phyloP scores from a whole-genome alignment of 306 rosid genomes.

The Arachis stenosperma region DNA sequence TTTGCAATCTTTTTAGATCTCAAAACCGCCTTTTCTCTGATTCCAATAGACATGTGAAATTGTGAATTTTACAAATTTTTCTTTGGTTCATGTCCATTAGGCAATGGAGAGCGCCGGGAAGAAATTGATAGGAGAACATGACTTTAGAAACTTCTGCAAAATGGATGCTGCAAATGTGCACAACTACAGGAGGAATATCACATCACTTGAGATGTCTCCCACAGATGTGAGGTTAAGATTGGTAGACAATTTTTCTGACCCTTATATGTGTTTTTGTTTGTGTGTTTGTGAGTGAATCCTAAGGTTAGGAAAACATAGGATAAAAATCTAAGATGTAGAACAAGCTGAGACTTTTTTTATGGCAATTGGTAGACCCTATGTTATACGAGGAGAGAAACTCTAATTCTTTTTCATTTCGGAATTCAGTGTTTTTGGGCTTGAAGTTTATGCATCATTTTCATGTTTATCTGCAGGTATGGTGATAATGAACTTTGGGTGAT shows the following conservation, averaged over 20 bases:
- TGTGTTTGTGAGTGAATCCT: neutral
- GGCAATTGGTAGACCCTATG: neutral
- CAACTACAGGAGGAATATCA: conserved; percentile 70
- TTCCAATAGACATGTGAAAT: conserved; percentile 31
- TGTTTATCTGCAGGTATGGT: conserved; percentile 62
- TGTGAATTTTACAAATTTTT: conserved; percentile 13
- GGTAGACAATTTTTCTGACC: conserved; percentile 58
- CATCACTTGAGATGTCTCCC: conserved; percentile 61
- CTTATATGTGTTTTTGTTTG: conserved; percentile 3
- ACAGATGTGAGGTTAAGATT: conserved; percentile 84
- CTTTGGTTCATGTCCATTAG: conserved; percentile 54
- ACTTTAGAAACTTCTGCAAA: conserved; percentile 94
- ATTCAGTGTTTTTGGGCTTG: conserved; percentile 26
- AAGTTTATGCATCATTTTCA: conserved; percentile 20
- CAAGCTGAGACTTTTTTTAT: conserved; percentile 12
- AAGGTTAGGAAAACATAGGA: conserved; percentile 6
- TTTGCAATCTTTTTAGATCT: conserved; percentile 24
- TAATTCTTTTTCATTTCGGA: conserved; percentile 17
- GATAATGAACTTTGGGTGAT: conserved; percentile 75
- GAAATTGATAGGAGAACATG: conserved; percentile 84
- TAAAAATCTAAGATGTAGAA: conserved; percentile 27
- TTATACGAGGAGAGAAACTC: neutral
- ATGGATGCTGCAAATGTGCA: conserved; percentile 97
- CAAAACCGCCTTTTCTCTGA: conserved; percentile 27
- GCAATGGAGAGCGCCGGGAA: conserved; percentile 77